Evolutionary conservation across 176 grass and related monocot genomes (phyloP).

Genomic region (Oryza nivara): DNA sequence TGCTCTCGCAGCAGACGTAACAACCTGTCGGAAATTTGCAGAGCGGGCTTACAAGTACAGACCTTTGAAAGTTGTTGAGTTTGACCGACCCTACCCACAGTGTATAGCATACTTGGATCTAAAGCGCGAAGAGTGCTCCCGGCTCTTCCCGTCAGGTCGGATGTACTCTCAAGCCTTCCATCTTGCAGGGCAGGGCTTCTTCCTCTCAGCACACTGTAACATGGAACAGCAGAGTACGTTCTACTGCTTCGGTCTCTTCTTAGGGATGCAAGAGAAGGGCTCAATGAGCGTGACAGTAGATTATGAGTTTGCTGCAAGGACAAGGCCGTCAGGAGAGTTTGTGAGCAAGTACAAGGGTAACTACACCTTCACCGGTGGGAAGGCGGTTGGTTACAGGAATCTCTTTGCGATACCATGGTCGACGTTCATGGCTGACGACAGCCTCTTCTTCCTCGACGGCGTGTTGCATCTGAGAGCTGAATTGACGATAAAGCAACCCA

Average conservation of each 20-base stretch:
- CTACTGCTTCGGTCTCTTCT: conserved; percentile 73
- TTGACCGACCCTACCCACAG: conserved; percentile 73
- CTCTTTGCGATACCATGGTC: conserved; percentile 80
- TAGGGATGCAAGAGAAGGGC: conserved; percentile 95
- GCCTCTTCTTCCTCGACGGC: conserved; percentile 70
- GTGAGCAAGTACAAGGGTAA: conserved; percentile 76
- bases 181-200: conserved; percentile 75
- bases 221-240: conserved; percentile 58
- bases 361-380: conserved; percentile 89
- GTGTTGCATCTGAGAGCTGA: conserved; percentile 82
- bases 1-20: conserved; percentile 48
- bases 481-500: conserved; percentile 75
- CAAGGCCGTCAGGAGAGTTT: conserved; percentile 57
- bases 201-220: conserved; percentile 68
- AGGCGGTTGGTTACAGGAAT: conserved; percentile 76
- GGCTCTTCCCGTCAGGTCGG: conserved; percentile 61
- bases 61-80: conserved; percentile 82
- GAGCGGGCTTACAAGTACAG: conserved; percentile 73
- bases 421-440: conserved; percentile 73
- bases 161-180: conserved; percentile 79
- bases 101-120: conserved; percentile 85
- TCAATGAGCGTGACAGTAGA: conserved; percentile 72
- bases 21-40: conserved; percentile 41
- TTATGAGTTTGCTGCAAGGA: conserved; percentile 77
- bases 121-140: conserved; percentile 68